These are phyloP conservation scores for Botryobasidium botryosum DNA, from an alignment of 768 basidiomycete species.

Conservation along the genomic window DNA sequence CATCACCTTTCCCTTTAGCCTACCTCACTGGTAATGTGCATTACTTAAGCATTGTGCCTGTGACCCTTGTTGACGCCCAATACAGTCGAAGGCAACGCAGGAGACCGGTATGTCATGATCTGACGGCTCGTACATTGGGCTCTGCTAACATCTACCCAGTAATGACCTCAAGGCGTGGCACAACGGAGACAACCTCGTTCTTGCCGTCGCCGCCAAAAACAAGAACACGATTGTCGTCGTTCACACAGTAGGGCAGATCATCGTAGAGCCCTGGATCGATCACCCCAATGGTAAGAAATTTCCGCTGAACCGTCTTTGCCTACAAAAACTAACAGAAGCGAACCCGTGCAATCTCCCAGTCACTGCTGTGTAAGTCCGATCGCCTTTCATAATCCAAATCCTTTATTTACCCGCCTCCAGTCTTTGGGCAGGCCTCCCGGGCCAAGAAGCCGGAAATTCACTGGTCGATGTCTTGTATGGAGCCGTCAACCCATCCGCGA, in stretches of 20 bases:
- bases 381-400: no score
- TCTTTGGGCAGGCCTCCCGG: slow-evolving; percentile 41
- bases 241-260: slow-evolving; percentile 45
- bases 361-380: slow-evolving; percentile 33
- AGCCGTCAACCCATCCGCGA: slow-evolving; percentile 42
- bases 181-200: slow-evolving; percentile 25
- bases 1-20: no score
- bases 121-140: no score
- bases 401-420: slow-evolving; percentile 21
- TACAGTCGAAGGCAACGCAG: slow-evolving; percentile 17
- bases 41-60: no score
- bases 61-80: no score
- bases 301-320: no score
- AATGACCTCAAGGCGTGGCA: slow-evolving; percentile 23
- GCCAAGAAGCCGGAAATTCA: slow-evolving; percentile 51
- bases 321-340: no score
- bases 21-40: slow-evolving; percentile 24
- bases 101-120: no score
- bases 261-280: neutral
- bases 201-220: slow-evolving; percentile 44
- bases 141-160: no score
- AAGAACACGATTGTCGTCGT: slow-evolving; percentile 68
- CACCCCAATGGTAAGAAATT: no score
- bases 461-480: slow-evolving; percentile 69
- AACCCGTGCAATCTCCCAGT: no score